These are phyloP conservation scores for Aspergillus nidulans DNA, from an alignment of 495 filamentous ascomycete genomes.

Conservation along the genomic window DNA sequence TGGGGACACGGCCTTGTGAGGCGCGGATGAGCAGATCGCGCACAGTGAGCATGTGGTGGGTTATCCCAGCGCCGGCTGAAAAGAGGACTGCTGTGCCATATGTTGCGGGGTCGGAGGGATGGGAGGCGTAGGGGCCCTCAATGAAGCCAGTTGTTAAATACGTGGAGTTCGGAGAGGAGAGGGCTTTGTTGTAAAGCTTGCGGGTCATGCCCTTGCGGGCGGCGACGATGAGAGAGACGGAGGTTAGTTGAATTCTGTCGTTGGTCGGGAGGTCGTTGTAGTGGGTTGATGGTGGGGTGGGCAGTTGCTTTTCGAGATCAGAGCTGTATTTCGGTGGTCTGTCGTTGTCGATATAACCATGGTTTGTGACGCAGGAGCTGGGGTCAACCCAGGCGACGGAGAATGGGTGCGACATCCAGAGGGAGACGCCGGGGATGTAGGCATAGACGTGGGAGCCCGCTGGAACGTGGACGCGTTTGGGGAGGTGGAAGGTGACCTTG, in stretches of 20 bases:
- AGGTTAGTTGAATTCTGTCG: conserved; percentile 40
- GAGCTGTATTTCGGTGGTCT: conserved; percentile 5
- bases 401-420: conserved; percentile 63
- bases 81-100: conserved; percentile 87
- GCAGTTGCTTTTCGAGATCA: conserved; percentile 39
- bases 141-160: conserved; percentile 60
- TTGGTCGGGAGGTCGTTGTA: background rate
- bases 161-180: conserved; percentile 51
- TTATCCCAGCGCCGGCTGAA: conserved; percentile 84
- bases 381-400: conserved; percentile 53
- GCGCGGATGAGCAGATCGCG: conserved; percentile 69
- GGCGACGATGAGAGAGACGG: conserved; percentile 72
- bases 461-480: conserved; percentile 67
- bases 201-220: conserved; percentile 82
- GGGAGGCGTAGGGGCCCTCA: conserved; percentile 80
- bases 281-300: background rate
- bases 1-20: conserved; percentile 65
- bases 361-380: conserved; percentile 22
- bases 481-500: conserved; percentile 65
- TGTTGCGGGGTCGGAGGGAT: conserved; percentile 58
- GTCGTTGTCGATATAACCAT: background rate
- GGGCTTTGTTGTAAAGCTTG: conserved; percentile 64
- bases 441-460: conserved; percentile 78
- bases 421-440: conserved; percentile 71
- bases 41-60: conserved; percentile 76